Conservation (phyloP, 2,329 filamentous ascomycete species). For the Xylaria polymorpha region DNA sequence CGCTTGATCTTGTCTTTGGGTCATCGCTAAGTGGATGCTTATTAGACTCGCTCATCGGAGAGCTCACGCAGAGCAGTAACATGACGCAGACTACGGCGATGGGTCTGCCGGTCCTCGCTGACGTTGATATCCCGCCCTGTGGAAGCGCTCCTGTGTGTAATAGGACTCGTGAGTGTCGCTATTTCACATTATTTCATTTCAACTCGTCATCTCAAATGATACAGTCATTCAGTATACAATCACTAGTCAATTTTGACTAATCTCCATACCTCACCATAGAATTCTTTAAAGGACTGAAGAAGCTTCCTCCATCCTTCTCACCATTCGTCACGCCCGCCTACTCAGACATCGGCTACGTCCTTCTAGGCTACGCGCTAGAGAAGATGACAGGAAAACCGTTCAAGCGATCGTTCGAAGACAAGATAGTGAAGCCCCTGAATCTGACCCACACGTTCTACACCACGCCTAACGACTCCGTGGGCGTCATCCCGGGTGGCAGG, state of each 20-base stretch:
- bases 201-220: neutral
- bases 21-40: neutral
- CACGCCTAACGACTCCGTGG: slow-evolving; percentile 48
- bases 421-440: slow-evolving; percentile 49
- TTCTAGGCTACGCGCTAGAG: slow-evolving; percentile 54
- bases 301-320: slow-evolving; percentile 49
- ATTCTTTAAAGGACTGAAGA: slow-evolving; percentile 48
- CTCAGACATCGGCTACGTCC: slow-evolving; percentile 54
- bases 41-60: slow-evolving; percentile 43
- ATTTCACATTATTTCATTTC: neutral
- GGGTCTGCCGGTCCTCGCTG: slow-evolving; percentile 47
- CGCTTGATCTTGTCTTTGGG: neutral
- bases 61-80: slow-evolving; percentile 42
- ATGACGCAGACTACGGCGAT: slow-evolving; percentile 37
- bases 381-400: slow-evolving; percentile 51
- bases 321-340: slow-evolving; percentile 54
- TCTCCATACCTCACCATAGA: slow-evolving; percentile 36
- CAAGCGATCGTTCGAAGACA: slow-evolving; percentile 47
- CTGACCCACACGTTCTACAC: slow-evolving; percentile 50
- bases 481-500: slow-evolving; percentile 52
- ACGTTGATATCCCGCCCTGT: slow-evolving; percentile 49
- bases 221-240: neutral
- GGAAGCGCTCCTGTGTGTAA: slow-evolving; percentile 49
- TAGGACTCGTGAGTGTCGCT: slow-evolving; percentile 42
- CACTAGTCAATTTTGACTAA: slow-evolving; percentile 28